Conservation (phyloP, 2,329 filamentous ascomycete species). For the Zymoseptoria tritici region DNA sequence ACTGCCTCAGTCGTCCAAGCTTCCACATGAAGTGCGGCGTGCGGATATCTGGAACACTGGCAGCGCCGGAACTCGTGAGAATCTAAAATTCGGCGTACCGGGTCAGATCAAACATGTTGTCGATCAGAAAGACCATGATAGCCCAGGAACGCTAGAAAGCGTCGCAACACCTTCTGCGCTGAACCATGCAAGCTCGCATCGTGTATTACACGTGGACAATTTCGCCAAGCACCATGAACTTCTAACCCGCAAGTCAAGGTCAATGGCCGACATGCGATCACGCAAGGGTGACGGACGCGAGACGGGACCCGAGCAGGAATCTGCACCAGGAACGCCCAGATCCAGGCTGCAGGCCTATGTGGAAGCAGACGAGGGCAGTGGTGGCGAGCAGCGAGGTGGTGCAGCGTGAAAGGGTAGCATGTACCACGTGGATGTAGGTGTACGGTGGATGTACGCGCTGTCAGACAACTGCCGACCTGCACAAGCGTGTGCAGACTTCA, state of each 20-base stretch:
- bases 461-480: background rate
- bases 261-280: background rate
- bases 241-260: background rate
- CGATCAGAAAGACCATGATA: background rate
- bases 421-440: background rate
- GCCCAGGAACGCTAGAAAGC: background rate
- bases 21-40: conserved; percentile 9
- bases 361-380: conserved; percentile 14
- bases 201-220: background rate
- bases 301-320: background rate
- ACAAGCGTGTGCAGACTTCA: background rate
- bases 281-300: background rate
- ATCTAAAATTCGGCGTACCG: conserved; percentile 7
- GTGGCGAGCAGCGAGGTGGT: conserved; percentile 6
- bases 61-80: background rate
- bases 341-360: conserved; percentile 20
- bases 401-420: conserved; percentile 2
- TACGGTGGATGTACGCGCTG: background rate
- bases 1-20: conserved; percentile 4
- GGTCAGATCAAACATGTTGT: background rate
- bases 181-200: background rate
- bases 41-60: conserved; percentile 8
- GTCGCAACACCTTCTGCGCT: background rate
- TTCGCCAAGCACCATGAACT: background rate
- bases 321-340: conserved; percentile 6